Percentiles rank a stretch among this genome's conserved stretches.
Evolutionary conservation across 2,329 filamentous ascomycete genomes (phyloP).

Genomic region (Pestalotiopsis fici): DNA sequence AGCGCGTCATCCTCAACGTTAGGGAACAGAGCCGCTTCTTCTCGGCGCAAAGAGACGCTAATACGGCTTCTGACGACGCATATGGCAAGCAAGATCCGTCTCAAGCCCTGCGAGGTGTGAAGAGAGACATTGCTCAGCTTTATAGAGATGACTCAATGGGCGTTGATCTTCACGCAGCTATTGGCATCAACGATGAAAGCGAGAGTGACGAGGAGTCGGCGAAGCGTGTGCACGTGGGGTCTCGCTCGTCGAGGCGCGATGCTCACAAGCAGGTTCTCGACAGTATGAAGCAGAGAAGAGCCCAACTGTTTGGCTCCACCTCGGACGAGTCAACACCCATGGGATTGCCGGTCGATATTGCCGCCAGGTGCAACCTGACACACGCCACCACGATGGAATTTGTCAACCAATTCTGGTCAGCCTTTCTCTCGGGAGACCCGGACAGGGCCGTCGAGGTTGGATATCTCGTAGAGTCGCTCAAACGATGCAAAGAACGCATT

Average conservation of each 20-base stretch:
- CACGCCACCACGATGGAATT: slow-evolving; percentile 95
- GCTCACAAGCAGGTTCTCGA: slow-evolving; percentile 69
- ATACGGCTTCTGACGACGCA: slow-evolving; percentile 45
- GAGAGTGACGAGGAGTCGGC: slow-evolving; percentile 66
- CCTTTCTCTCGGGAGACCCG: slow-evolving; percentile 86
- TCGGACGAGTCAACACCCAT: slow-evolving; percentile 52
- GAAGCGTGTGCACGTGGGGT: slow-evolving; percentile 64
- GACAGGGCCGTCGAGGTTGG: slow-evolving; percentile 79
- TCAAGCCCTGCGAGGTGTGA: slow-evolving; percentile 66
- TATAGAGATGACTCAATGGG: slow-evolving; percentile 49
- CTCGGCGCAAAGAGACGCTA: slow-evolving; percentile 55
- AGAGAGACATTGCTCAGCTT: slow-evolving; percentile 59
- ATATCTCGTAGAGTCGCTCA: slow-evolving; percentile 80
- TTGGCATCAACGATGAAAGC: slow-evolving; percentile 71
- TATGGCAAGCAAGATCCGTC: slow-evolving; percentile 72
- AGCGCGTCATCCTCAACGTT: slow-evolving; percentile 81
- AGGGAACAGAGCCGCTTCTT: slow-evolving; percentile 87
- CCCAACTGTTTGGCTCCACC: slow-evolving; percentile 55
- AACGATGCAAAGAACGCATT: slow-evolving; percentile 76
- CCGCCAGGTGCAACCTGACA: slow-evolving; percentile 65
- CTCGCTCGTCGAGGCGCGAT: slow-evolving; percentile 63
- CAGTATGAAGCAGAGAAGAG: slow-evolving; percentile 62
- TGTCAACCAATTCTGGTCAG: slow-evolving; percentile 94
- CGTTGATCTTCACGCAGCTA: slow-evolving; percentile 61
- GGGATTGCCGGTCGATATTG: slow-evolving; percentile 57